Percentiles rank a stretch among this genome's conserved stretches.
Evolutionary conservation across 352 stramenopile genomes (phyloP).

Genomic region (Globisporangium middletonii): DNA sequence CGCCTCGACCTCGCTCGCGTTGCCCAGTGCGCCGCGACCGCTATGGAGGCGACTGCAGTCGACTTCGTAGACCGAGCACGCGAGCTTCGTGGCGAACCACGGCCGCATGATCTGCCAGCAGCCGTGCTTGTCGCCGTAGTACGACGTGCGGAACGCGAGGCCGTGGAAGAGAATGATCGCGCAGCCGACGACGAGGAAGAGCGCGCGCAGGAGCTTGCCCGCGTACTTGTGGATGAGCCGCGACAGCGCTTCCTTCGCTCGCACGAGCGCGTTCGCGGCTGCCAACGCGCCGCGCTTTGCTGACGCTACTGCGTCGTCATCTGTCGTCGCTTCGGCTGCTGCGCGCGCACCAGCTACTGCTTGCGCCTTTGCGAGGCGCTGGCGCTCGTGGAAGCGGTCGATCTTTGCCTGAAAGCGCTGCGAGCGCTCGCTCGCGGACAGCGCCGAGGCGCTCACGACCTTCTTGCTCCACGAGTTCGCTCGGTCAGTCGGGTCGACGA

Average conservation of each 20-base stretch:
- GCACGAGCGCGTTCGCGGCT: neutral
- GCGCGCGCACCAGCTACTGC: neutral
- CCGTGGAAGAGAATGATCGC: conserved; percentile 8
- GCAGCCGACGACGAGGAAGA: conserved; percentile 13
- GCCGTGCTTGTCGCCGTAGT: conserved; percentile 12
- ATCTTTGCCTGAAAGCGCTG: conserved; percentile 11
- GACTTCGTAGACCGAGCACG: conserved; percentile 29
- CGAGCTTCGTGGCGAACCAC: conserved; percentile 24
- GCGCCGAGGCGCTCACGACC: neutral
- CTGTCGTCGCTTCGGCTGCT: too few species aligned
- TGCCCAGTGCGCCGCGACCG: neutral
- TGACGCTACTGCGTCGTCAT: neutral
- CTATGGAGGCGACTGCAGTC: conserved; percentile 23
- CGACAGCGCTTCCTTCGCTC: neutral
- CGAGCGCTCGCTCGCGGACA: neutral
- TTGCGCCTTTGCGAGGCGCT: conserved; percentile 2
- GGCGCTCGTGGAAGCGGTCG: conserved; percentile 4
- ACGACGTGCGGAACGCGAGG: conserved; percentile 15
- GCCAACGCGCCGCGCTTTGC: neutral
- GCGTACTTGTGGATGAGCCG: conserved; percentile 18
- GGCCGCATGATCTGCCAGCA: conserved; percentile 21
- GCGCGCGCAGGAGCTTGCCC: conserved; percentile 17
- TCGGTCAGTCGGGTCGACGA: neutral
- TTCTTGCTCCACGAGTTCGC: neutral
- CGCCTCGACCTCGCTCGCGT: conserved; percentile 5